A percentile compares a stretch with the other conserved stretches of the same genome.
phyloP scores from a whole-genome alignment of 129 eudicot genomes.

The Centella asiatica region DNA sequence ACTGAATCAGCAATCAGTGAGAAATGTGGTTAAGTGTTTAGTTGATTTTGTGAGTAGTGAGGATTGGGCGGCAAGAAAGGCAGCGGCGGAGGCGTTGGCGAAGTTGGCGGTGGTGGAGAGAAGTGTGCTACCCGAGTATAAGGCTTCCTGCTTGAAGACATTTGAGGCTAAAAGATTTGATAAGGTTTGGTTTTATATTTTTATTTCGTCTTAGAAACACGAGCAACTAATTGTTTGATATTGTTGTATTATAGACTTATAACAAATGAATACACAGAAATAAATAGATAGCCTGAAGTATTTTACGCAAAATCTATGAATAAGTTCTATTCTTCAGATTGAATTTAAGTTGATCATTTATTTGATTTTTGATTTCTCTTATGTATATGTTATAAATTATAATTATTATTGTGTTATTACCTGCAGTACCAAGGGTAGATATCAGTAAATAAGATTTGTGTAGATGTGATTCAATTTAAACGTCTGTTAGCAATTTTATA shows the following conservation, averaged over 20 bases:
- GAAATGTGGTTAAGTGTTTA: conserved; percentile 44
- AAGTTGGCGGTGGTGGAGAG: conserved; percentile 53
- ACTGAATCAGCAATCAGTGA: conserved; percentile 29
- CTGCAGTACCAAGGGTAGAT: no score
- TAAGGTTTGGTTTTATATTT: conserved; percentile 37
- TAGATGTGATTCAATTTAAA: not conserved
- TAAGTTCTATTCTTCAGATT: not conserved
- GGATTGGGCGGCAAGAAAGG: conserved; percentile 83
- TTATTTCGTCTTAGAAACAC: not conserved
- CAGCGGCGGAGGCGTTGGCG: conserved; percentile 64
- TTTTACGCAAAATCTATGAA: no score
- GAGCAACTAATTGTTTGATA: not conserved
- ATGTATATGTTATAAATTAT: no score
- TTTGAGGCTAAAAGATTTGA: conserved; percentile 79
- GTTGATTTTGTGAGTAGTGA: conserved; percentile 69
- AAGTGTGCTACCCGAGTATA: conserved; percentile 42
- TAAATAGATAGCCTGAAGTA: no score
- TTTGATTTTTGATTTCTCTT: not conserved
- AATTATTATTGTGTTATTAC: no score
- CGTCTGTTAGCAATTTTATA: conserved; percentile 20
- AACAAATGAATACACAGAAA: no score
- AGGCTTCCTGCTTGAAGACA: conserved; percentile 54
- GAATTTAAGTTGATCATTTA: not conserved
- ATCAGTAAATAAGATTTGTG: not conserved
- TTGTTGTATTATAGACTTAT: no score